Conservation (phyloP, 805 yeast species). For the Komagataella kurtzmanii region DNA sequence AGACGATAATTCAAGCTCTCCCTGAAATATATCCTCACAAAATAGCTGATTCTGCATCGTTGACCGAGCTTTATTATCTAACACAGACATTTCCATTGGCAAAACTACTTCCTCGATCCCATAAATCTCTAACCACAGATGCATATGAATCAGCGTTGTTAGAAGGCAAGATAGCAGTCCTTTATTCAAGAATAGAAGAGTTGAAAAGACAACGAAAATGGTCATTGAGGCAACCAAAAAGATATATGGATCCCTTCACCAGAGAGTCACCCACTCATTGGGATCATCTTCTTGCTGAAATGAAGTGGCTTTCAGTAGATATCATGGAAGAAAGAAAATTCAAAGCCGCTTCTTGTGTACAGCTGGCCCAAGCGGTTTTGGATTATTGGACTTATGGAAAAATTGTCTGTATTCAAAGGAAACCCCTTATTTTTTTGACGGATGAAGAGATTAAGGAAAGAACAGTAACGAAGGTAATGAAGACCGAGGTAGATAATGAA, state of each 20-base stretch:
- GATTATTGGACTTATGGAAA: conserved; percentile 76
- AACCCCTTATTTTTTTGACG: conserved; percentile 22
- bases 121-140: conserved; percentile 76
- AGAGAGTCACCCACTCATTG: conserved; percentile 41
- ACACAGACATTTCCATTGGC: conserved; percentile 82
- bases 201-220: conserved; percentile 77
- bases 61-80: conserved; percentile 76
- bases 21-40: conserved; percentile 40
- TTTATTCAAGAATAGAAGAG: conserved; percentile 85
- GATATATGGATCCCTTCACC: conserved; percentile 52
- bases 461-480: neutral
- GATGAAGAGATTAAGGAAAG: neutral
- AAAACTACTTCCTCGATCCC: conserved; percentile 71
- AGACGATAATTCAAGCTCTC: conserved; percentile 30
- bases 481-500: neutral
- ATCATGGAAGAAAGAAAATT: conserved; percentile 57
- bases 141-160: conserved; percentile 73
- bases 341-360: conserved; percentile 56
- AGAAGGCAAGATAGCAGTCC: conserved; percentile 85
- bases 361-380: conserved; percentile 56
- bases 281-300: conserved; percentile 66
- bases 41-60: conserved; percentile 44
- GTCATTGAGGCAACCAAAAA: conserved; percentile 79
- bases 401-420: conserved; percentile 45
- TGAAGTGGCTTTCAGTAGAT: conserved; percentile 74